Percentiles rank a stretch among this genome's conserved stretches.
Conservation (phyloP, 108 stramenopile species). For the Cyclotella baltica region DNA sequence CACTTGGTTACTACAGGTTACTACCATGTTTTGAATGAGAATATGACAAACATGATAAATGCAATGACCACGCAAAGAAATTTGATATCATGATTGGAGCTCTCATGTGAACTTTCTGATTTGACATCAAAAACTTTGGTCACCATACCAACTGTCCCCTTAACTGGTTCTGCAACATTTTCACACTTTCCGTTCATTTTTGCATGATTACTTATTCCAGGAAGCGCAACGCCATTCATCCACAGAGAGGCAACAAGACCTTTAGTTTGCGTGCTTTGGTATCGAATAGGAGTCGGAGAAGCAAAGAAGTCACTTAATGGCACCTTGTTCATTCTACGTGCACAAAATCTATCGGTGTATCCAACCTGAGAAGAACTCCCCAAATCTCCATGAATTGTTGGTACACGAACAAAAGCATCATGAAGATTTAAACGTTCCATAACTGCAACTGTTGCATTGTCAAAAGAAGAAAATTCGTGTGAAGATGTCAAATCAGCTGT, state of each 20-base stretch:
- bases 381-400: conserved; percentile 46
- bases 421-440: conserved; percentile 47
- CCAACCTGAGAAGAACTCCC: conserved; percentile 42
- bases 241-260: neutral
- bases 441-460: conserved; percentile 47
- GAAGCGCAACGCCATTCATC: neutral
- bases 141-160: neutral
- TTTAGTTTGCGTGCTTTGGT: neutral
- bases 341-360: conserved; percentile 35
- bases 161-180: neutral
- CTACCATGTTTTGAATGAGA: neutral
- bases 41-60: neutral
- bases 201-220: neutral
- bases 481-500: conserved; percentile 13
- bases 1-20: no score
- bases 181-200: neutral
- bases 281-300: conserved; percentile 15
- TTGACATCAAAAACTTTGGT: neutral
- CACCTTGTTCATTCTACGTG: conserved; percentile 46
- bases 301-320: conserved; percentile 71
- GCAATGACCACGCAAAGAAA: neutral
- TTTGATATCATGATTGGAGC: neutral
- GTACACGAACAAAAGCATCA: conserved; percentile 43
- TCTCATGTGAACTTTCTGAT: neutral
- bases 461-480: neutral